Evolutionary conservation across 2,329 filamentous ascomycete species (phyloP).

Genomic region (Epichloe uncinata): DNA sequence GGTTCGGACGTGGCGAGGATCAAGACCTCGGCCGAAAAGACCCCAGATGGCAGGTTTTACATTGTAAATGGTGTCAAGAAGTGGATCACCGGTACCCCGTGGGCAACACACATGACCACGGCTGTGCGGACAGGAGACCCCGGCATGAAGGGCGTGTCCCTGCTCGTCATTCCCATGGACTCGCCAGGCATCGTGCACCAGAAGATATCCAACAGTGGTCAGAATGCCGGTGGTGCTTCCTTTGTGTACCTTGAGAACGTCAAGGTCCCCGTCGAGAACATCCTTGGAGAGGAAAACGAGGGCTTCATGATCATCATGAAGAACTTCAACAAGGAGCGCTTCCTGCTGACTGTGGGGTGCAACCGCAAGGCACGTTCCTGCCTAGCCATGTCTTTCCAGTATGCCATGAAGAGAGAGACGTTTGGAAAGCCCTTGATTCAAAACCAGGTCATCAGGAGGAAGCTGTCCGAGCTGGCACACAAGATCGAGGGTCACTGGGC

Average conservation of each 20-base stretch:
- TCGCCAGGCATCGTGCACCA: slow-evolving; percentile 33
- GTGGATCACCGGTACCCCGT: slow-evolving; percentile 52
- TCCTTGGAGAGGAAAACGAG: slow-evolving; percentile 36
- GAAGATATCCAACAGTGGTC: slow-evolving; percentile 50
- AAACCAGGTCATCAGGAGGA: slow-evolving; percentile 45
- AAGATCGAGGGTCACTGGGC: slow-evolving; percentile 49
- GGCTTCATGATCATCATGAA: slow-evolving; percentile 45
- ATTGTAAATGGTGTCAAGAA: slow-evolving; percentile 56
- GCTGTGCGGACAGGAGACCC: slow-evolving; percentile 45
- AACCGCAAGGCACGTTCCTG: slow-evolving; percentile 45
- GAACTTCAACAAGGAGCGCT: slow-evolving; percentile 45
- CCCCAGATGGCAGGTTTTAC: slow-evolving; percentile 34
- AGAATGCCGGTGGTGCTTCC: slow-evolving; percentile 49
- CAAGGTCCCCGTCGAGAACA: slow-evolving; percentile 28
- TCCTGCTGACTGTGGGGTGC: slow-evolving; percentile 41
- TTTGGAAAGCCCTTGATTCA: slow-evolving; percentile 45
- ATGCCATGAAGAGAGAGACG: slow-evolving; percentile 39
- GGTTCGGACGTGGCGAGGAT: slow-evolving; percentile 53
- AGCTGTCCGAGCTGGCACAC: slow-evolving; percentile 44
- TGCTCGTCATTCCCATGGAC: slow-evolving; percentile 42
- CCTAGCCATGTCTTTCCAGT: slow-evolving; percentile 35
- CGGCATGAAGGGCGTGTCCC: slow-evolving; percentile 39
- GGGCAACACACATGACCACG: slow-evolving; percentile 47
- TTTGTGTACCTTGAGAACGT: slow-evolving; percentile 45
- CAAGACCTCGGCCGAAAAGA: slow-evolving; percentile 40